Evolutionary conservation across 306 rosid genomes (phyloP), one percentile per base, ranked within the genome.

Genomic region (Morella rubra): DNA sequence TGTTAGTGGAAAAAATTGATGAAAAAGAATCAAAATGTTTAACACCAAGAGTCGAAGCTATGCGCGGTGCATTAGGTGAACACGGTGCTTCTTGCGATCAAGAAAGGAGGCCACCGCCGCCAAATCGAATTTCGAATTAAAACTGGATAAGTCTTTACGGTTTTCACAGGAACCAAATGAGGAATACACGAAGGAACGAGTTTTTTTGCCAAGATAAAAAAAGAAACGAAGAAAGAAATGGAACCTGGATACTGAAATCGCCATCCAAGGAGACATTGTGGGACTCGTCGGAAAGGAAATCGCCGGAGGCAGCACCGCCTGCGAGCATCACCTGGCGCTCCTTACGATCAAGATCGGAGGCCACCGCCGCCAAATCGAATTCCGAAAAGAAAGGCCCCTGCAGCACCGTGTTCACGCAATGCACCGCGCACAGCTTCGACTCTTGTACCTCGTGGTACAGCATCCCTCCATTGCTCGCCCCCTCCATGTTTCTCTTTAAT

Each of bases 361-460:
- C 97, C 40, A 95, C 87, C 0, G 98, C 98, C 2, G 98, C 98
- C 85, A 95, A 92, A 82, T 92, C 98, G 77, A 95, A 90, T 83
- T 95, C 98, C 4, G 98, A 94, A 89, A 94, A 94, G 84, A 90
- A 94, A 0, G 98, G 97, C 5, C 98, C 98, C 74, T 94, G 98
- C 10, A 94, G 76, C 18, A 91, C 97, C 3, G 98, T 86, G 85
- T 94, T 94, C 16, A 92, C 96, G 74, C 98, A 94, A 88, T 94
- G 98, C 83, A 92, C 93, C 0, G 98, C 98, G 69, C 98, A 94
- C 0, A 94, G 97, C 88, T 94, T 94, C 55, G 98, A 94, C 84
- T 94, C 98, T 77, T 94, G 98, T 3, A 94, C 97, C 89, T 94
- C 98, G 71, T 94, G 98, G 80, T 94, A 94, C 90, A 94, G 71